phyloP scores from a whole-genome alignment of 1,139 yeast genomes.

The Saccharomyces hybrid region DNA sequence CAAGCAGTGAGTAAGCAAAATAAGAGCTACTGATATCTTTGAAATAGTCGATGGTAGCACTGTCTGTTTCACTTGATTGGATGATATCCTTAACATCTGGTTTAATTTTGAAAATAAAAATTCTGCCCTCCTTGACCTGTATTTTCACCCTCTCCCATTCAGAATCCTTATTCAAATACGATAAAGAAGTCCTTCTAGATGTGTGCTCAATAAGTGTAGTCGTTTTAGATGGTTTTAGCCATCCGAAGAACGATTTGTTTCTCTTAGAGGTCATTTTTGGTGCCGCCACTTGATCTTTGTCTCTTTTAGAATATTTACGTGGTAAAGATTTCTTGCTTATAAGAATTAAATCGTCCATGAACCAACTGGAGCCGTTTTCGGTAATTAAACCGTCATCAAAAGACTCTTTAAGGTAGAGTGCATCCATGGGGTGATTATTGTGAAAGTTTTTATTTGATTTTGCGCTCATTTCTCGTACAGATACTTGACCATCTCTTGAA shows the following conservation, averaged over 20 bases:
- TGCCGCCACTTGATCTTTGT: slow-evolving; percentile 2
- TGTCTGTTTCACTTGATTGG: slow-evolving; percentile 17
- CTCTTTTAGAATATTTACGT: background rate
- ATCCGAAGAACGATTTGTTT: slow-evolving; percentile 7
- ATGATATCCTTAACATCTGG: slow-evolving; percentile 2
- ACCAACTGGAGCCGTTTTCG: slow-evolving; percentile 19
- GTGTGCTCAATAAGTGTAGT: background rate
- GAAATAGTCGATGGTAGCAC: slow-evolving; percentile 30
- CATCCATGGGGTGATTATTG: slow-evolving; percentile 18
- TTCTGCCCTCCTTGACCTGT: slow-evolving; percentile 23
- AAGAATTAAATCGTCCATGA: slow-evolving; percentile 17
- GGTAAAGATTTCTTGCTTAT: slow-evolving; percentile 6
- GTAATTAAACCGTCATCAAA: slow-evolving; percentile 17
- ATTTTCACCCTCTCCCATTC: slow-evolving; percentile 20
- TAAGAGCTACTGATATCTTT: slow-evolving; percentile 17
- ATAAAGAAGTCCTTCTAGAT: slow-evolving; percentile 8
- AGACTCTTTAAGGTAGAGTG: slow-evolving; percentile 19
- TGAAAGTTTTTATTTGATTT: slow-evolving; percentile 24
- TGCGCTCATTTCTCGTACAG: slow-evolving; percentile 9
- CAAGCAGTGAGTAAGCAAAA: slow-evolving; percentile 19
- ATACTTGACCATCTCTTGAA: slow-evolving; percentile 1
- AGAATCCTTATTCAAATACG: slow-evolving; percentile 16
- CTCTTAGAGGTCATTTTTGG: slow-evolving; percentile 4
- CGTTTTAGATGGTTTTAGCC: slow-evolving; percentile 11
- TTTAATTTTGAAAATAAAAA: slow-evolving; percentile 17